phyloP scores from a whole-genome alignment of 2,329 filamentous ascomycete genomes.

The Cordyceps cateniannulata region DNA sequence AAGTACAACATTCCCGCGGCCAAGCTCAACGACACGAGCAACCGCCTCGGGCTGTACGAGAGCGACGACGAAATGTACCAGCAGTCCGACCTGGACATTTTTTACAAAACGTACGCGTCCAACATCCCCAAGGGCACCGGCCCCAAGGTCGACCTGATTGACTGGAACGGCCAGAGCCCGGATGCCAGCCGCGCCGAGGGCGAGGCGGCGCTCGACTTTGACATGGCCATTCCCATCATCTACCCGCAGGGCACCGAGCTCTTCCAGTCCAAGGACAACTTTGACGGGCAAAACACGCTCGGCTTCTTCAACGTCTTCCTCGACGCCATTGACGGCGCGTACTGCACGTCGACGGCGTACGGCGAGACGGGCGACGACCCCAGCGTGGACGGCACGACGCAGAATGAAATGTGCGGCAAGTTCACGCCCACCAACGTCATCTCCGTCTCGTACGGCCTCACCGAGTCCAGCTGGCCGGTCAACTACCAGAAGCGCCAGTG shows the following conservation, averaged over 20 bases:
- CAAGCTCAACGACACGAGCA: conserved; percentile 19
- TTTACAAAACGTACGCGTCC: conserved; percentile 25
- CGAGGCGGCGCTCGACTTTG: conserved; percentile 43
- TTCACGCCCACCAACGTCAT: conserved; percentile 24
- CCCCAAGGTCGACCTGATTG: conserved; percentile 26
- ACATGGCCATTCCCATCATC: conserved; percentile 37
- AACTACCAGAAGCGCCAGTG: conserved; percentile 40
- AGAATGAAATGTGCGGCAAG: conserved; percentile 17
- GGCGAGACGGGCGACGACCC: conserved; percentile 12
- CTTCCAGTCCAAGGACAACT: conserved; percentile 16
- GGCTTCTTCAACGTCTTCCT: conserved; percentile 40
- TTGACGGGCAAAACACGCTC: conserved; percentile 19
- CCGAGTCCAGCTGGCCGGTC: conserved; percentile 38
- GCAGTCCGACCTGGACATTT: conserved; percentile 33
- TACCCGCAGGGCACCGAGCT: conserved; percentile 36
- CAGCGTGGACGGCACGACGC: background rate
- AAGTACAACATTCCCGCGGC: conserved; percentile 32
- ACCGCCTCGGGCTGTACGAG: conserved; percentile 37
- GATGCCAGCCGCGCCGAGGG: background rate
- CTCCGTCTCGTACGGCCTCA: conserved; percentile 39
- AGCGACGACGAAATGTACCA: conserved; percentile 33
- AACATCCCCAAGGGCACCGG: conserved; percentile 30
- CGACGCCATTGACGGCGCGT: conserved; percentile 46
- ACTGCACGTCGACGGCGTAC: conserved; percentile 41
- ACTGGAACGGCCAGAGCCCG: conserved; percentile 15